Evolutionary conservation across 768 basidiomycete species (phyloP).

Genomic region (Tylopilus rubrobrunneus): DNA sequence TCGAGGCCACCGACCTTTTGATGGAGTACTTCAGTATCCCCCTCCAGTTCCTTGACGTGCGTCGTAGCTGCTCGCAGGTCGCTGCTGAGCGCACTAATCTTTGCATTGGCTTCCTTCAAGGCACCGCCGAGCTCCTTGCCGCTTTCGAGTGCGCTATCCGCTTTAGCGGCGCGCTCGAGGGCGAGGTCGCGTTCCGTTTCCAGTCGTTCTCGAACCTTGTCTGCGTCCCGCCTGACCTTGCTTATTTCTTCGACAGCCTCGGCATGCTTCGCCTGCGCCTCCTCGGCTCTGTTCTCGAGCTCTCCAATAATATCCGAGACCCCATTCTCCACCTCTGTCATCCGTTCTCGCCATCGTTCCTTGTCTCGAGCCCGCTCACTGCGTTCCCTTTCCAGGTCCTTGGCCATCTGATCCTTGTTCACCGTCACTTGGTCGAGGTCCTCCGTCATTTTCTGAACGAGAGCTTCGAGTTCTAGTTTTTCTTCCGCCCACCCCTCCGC

Average conservation of each 20-base stretch:
- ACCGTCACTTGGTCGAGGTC: slow-evolving; percentile 38
- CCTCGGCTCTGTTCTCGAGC: slow-evolving; percentile 52
- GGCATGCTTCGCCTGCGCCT: slow-evolving; percentile 46
- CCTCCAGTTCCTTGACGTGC: slow-evolving; percentile 59
- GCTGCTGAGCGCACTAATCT: slow-evolving; percentile 48
- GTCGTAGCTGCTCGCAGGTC: slow-evolving; percentile 52
- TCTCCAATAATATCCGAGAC: slow-evolving; percentile 65
- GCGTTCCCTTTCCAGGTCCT: slow-evolving; percentile 50
- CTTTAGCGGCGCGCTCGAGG: slow-evolving; percentile 57
- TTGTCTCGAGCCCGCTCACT: slow-evolving; percentile 61
- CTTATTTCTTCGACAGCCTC: slow-evolving; percentile 38
- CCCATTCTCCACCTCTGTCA: slow-evolving; percentile 67
- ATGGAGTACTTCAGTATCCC: slow-evolving; percentile 52
- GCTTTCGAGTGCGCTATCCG: slow-evolving; percentile 58
- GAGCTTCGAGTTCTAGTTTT: slow-evolving; percentile 50
- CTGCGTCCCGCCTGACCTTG: slow-evolving; percentile 41
- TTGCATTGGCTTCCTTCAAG: slow-evolving; percentile 61
- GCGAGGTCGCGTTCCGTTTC: slow-evolving; percentile 54
- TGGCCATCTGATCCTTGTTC: slow-evolving; percentile 45
- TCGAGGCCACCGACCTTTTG: slow-evolving; percentile 53
- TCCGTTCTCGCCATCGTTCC: slow-evolving; percentile 65
- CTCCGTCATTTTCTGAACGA: slow-evolving; percentile 36
- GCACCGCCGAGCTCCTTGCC: slow-evolving; percentile 68
- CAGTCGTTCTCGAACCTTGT: slow-evolving; percentile 41
- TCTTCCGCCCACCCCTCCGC: slow-evolving; percentile 73